Conservation (phyloP, 176 grass and related monocot genomes). For the Eragrostis nindensis region DNA sequence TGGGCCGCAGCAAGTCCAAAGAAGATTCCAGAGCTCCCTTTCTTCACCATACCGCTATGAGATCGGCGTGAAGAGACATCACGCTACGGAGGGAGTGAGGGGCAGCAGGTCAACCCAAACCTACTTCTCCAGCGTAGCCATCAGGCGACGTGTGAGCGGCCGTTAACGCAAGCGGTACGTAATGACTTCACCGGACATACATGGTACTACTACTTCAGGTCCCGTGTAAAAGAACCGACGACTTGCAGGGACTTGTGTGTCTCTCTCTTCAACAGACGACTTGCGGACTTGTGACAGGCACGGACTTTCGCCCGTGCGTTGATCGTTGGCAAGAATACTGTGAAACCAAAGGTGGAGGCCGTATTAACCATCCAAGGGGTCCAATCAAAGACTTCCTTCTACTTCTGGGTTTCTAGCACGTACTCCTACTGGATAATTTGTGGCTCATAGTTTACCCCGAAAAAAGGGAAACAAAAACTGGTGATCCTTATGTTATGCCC, state of each 20-base stretch:
- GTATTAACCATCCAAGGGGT: not conserved
- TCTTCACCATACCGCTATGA: not conserved
- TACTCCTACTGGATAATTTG: too few relatives aligned
- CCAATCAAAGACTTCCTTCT: not conserved
- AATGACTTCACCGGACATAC: too few relatives aligned
- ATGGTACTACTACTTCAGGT: too few relatives aligned
- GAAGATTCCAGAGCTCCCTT: not conserved
- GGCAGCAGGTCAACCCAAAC: not conserved
- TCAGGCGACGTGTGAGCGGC: not conserved
- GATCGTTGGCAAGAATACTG: not conserved
- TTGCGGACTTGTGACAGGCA: not conserved
- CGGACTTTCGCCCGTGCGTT: not conserved
- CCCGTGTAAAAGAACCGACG: not conserved
- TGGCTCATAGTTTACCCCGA: not conserved
- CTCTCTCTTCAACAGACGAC: not conserved
- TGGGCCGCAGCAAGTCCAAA: not conserved
- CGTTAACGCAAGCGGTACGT: not conserved
- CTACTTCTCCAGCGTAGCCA: not conserved
- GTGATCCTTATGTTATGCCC: not conserved
- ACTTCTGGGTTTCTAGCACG: not conserved
- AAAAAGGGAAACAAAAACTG: not conserved
- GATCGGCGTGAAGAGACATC: not conserved
- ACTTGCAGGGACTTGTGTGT: too few relatives aligned
- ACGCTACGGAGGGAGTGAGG: not conserved
- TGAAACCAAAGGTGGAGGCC: not conserved